Evolutionary conservation across 805 yeast genomes (phyloP).

Genomic region (Jamesozyma rosinii): DNA sequence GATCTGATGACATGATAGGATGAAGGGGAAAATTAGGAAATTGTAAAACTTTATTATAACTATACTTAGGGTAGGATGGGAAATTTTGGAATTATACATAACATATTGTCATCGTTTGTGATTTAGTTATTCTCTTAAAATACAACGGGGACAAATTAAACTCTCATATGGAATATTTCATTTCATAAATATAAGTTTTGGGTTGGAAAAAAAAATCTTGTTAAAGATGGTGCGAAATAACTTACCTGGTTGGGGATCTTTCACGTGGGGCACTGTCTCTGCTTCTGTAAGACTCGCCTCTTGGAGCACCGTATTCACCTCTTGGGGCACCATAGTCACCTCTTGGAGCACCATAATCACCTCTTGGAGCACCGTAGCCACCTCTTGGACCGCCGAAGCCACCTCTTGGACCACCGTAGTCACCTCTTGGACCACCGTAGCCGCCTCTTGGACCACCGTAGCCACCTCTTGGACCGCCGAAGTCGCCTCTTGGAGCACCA

Average conservation of each 20-base stretch:
- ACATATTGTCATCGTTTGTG: neutral
- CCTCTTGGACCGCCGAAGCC: slow-evolving; percentile 29
- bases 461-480: slow-evolving; percentile 29
- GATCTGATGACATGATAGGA: no score
- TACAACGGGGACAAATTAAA: neutral
- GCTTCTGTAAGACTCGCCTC: slow-evolving; percentile 42
- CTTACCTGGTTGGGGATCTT: slow-evolving; percentile 72
- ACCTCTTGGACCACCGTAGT: slow-evolving; percentile 23
- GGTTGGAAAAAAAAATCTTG: neutral
- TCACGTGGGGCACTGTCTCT: slow-evolving; percentile 44
- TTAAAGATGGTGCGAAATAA: neutral
- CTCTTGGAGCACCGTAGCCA: slow-evolving; percentile 24
- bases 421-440: slow-evolving; percentile 27
- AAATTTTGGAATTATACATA: neutral
- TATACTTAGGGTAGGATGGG: neutral
- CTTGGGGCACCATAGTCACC: slow-evolving; percentile 21
- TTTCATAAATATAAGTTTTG: neutral
- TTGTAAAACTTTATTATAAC: neutral
- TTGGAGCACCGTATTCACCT: slow-evolving; percentile 28
- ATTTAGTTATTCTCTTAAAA: neutral
- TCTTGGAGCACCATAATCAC: slow-evolving; percentile 31
- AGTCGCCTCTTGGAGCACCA: slow-evolving; percentile 30
- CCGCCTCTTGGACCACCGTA: slow-evolving; percentile 31
- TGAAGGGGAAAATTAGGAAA: neutral
- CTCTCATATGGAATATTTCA: no score